phyloP scores from a whole-genome alignment of 2,329 filamentous ascomycete species.

The Diaporthe aspalathi region DNA sequence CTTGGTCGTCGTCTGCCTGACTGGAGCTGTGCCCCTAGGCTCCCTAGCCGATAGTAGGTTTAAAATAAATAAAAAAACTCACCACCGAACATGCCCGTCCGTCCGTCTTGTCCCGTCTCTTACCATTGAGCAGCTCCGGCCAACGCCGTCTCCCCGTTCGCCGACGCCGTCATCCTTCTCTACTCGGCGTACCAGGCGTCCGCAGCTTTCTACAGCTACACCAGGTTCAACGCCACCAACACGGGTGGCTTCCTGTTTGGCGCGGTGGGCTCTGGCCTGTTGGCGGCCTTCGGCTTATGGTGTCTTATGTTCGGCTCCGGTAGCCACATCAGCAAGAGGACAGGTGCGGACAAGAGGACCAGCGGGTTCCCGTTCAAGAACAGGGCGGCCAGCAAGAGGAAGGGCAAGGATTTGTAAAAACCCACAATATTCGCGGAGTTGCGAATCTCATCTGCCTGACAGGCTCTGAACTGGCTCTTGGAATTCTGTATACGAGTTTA shows the following conservation, averaged over 20 bases:
- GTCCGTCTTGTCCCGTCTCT: neutral
- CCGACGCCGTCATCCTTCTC: conserved; percentile 73
- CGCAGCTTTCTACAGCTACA: conserved; percentile 75
- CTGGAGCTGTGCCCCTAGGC: conserved; percentile 75
- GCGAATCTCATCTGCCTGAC: neutral
- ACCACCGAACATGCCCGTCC: neutral
- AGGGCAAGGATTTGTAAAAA: conserved; percentile 41
- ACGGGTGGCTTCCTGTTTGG: conserved; percentile 71
- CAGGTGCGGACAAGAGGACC: conserved; percentile 55
- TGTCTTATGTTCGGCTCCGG: conserved; percentile 58
- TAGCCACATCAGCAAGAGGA: conserved; percentile 51
- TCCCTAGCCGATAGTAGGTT: conserved; percentile 56
- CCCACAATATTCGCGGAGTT: neutral
- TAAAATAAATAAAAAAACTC: no score
- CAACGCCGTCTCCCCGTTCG: conserved; percentile 68
- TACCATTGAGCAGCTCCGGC: conserved; percentile 43
- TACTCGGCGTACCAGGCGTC: conserved; percentile 74
- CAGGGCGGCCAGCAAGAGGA: conserved; percentile 48
- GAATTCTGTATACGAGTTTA: neutral
- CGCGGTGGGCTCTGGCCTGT: conserved; percentile 63
- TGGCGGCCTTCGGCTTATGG: conserved; percentile 75
- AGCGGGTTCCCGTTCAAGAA: conserved; percentile 56
- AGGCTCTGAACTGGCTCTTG: neutral
- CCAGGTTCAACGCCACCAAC: conserved; percentile 68
- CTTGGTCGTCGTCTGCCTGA: conserved; percentile 73